Evolutionary conservation across 1,284 basidiomycete genomes (phyloP).

Genomic region (Sporisorium sorghi): DNA sequence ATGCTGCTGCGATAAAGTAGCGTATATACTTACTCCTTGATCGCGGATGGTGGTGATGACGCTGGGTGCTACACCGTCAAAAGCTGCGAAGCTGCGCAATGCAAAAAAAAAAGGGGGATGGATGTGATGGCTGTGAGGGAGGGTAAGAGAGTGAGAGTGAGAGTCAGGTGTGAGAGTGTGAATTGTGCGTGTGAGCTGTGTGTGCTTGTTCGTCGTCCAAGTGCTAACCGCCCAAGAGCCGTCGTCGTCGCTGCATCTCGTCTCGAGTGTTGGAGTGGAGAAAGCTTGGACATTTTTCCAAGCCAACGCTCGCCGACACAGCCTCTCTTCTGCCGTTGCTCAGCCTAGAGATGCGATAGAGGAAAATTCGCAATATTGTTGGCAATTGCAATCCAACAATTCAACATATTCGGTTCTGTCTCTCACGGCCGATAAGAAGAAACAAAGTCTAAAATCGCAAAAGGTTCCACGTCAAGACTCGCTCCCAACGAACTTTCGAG

Average conservation of each 20-base stretch:
- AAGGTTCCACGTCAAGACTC: constrained; percentile 33
- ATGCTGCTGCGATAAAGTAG: neutral
- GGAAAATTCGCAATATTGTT: neutral
- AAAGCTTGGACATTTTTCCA: constrained; percentile 25
- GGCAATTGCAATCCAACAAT: too few relatives aligned
- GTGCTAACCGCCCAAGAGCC: constrained; percentile 11
- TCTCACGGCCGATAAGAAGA: constrained; percentile 38
- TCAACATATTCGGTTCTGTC: too few relatives aligned
- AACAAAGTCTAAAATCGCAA: constrained; percentile 8
- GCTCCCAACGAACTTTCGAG: constrained; percentile 25
- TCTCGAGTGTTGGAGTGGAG: constrained; percentile 37
- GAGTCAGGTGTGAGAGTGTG: constrained; percentile 11
- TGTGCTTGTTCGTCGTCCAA: too few relatives aligned
- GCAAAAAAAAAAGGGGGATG: neutral
- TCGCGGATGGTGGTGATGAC: neutral
- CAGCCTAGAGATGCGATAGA: constrained; percentile 1
- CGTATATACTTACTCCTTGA: constrained; percentile 4
- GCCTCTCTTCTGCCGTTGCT: constrained; percentile 9
- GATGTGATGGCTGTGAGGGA: neutral
- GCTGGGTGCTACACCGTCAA: neutral
- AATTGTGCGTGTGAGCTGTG: neutral
- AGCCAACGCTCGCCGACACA: constrained; percentile 28
- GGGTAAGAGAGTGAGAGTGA: neutral
- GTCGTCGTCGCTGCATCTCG: neutral
- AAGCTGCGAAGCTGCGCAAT: too few relatives aligned